Base-by-base conservation (phyloP, 331 rosid genomes). In the Prunus yedoensis region DNA sequence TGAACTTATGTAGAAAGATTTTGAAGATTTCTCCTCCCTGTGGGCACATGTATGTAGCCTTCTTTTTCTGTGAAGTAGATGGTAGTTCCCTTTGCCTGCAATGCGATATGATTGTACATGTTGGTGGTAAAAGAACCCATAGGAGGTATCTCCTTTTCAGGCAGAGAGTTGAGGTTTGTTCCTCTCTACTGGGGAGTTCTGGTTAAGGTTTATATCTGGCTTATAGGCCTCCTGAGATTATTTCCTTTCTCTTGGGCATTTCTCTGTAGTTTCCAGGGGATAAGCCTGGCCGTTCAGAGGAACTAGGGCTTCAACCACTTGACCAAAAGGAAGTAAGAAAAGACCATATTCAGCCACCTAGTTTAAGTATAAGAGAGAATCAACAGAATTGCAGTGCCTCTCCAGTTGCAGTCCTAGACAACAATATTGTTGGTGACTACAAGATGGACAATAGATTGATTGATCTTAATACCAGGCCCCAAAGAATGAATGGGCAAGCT, bases 31-130 rank as follows among this genome's bases (percentile, higher is more conserved):
- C 35, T 53, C 41, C 51, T 66, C 54, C 52, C 66, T 20, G 47
- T 66, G 74, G 56, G 59, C 81, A 78, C 73, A 74, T 81, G 79
- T 74, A 20, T 81, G 85, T 74, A 90, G 96, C 91, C 81, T 90
- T 90, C 89, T 90, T 90, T 86, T 90, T 86, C 87, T 90, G 96
- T 79, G 91, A 86, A 87, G 68, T 83, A 78, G 96, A 90, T 60
- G 96, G 93, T 61, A 90, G 88, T 83, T 90, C 96, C 59, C 85
- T 90, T 75, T 90, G 96, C 83, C 84, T 90, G 70, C 96, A 90
- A 78, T 90, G 96, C 11, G 96, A 90, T 76, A 90, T 87, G 93
- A 76, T 78, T 35, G 96, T 85, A 17, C 96, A 90, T 80, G 93
- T 90, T 35, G 93, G 96, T 63, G 93, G 96, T 68, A 90, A 90